Base-by-base conservation (phyloP, 345 rosid genomes). In the Rhodamnia rubescens region DNA sequence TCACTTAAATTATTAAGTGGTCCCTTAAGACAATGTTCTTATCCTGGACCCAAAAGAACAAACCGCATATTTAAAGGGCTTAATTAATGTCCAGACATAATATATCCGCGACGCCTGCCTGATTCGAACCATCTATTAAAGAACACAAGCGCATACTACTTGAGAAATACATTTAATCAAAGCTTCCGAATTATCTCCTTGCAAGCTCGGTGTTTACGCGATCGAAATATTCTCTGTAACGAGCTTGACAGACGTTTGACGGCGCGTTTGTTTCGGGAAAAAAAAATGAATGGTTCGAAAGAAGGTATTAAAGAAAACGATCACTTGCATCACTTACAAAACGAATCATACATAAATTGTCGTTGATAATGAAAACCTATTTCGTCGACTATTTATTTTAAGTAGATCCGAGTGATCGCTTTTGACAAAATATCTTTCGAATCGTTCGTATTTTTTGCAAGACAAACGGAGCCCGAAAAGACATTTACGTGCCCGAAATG, bases 341-440 rank as follows among this genome's bases (percentile, higher is more conserved):
- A 13, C 16, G 36, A 59, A 59, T 27, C 6, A 0, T 6, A 3
- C 20, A 59, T 13, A 3, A 59, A 59, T 18, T 6, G 3, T 52
- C 8, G 1, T 27, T 1, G 36, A 27, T 6, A 0, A 14, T 0
- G 20, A 59, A 59, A n/a, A 15, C 1, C 7, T 4, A 4, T 27
- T 27, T 27, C 36, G 36, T 59, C 9, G 2, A 59, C 36, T 27
- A 14, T 6, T 16, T 36, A 6, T 59, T 0, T 7, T 20, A 10
- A 59, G 74, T 16, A 5, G 1, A 52, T 15, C 2, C 6, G 53
- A 15, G 18, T 16, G 53, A 15, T 15, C 53, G 14, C 14, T 14
- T 15, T n/a, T 3, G 2, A 16, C 8, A 15, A 58, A 58, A 58
- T 7, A 29, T 11, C 64, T 29, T 59, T 4, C 1, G 36, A n/a